These are phyloP conservation scores for Komagataella populi DNA, from an alignment of 805 yeast genomes.

Conservation along the genomic window DNA sequence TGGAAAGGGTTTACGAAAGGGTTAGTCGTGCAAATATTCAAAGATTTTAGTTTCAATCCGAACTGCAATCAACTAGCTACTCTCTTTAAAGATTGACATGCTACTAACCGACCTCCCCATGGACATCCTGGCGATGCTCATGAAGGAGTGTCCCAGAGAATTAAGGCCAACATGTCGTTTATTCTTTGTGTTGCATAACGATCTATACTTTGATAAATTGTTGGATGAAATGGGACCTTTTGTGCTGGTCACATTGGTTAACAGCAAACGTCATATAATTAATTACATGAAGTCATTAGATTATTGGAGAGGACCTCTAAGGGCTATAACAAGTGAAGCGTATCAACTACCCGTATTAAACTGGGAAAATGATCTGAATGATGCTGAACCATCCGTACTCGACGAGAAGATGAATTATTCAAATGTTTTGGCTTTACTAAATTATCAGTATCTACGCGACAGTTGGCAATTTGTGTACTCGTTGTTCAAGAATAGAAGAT, in stretches of 20 bases:
- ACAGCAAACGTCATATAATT: conserved; percentile 13
- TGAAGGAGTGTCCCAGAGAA: conserved; percentile 14
- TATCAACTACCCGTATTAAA: conserved; percentile 11
- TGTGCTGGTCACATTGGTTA: conserved; percentile 9
- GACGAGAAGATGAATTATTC: not conserved
- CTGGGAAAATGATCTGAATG: conserved; percentile 4
- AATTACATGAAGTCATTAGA: conserved; percentile 19
- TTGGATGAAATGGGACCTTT: conserved; percentile 15
- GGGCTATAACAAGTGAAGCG: conserved; percentile 12
- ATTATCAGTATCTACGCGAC: conserved; percentile 26
- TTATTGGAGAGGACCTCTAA: conserved; percentile 17
- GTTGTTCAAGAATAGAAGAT: conserved; percentile 33
- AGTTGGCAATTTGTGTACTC: conserved; percentile 43
- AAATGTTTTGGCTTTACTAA: conserved; percentile 4
- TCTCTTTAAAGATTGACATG: not conserved
- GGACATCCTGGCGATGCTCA: conserved; percentile 14
- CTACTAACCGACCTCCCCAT: conserved; percentile 12
- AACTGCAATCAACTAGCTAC: not conserved
- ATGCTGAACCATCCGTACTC: not conserved
- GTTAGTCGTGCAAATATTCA: not conserved
- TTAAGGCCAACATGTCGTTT: conserved; percentile 14
- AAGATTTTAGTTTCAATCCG: not conserved
- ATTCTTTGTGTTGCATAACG: conserved; percentile 37
- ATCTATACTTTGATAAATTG: conserved; percentile 25
- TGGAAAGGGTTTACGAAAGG: not conserved